Base-by-base conservation (phyloP, 2,329 filamentous ascomycete species). In the Colletotrichum horii region DNA sequence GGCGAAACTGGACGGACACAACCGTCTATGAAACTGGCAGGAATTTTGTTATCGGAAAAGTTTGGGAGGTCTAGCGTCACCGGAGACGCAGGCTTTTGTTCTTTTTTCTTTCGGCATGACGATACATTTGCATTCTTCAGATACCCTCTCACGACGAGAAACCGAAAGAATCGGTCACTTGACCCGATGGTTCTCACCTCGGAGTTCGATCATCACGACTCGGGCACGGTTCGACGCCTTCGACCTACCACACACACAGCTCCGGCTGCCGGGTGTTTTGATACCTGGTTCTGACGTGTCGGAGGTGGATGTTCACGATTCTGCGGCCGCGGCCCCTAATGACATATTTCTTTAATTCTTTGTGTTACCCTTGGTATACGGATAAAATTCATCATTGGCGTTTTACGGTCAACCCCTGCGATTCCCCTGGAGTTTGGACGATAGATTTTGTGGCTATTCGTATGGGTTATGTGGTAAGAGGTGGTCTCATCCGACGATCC, bases 121-220 rank as follows among this genome's bases (percentile, higher is more conserved):
- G 77, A 78, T 75, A 77, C 64, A 75, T 74, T 77, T 77, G 77
- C 77, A 77, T 78, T 78, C 76, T 78, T 78, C 75, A 75, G 77
- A 78, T 78, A 78, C 77, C 77, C 77, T 77, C 64, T 72, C 69
- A 73, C 69, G 62, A 77, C 77, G 77, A 76, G 74, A 74, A 69
- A 78, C 75, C 75, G 77, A 76, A 77, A 76, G 66, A 74, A 75
- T 62, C 75, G 71, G 74, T 76, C 60, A 60, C 70, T 66, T 69
- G 74, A 74, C 71, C 66, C 60, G 61, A 74, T 70, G 74, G 74
- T 74, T 66, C 28, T 28, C 60, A 76, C 66, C 58, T 74, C 74
- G 43, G 62, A 61, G 34, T 72, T 76, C 24, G 58, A 70, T 60
- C 68, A 70, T 77, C 67, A 77, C 76, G 76, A 77, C 66, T 72